Conservation (phyloP, 305 asterid genomes). For the Salvia sclarea region DNA sequence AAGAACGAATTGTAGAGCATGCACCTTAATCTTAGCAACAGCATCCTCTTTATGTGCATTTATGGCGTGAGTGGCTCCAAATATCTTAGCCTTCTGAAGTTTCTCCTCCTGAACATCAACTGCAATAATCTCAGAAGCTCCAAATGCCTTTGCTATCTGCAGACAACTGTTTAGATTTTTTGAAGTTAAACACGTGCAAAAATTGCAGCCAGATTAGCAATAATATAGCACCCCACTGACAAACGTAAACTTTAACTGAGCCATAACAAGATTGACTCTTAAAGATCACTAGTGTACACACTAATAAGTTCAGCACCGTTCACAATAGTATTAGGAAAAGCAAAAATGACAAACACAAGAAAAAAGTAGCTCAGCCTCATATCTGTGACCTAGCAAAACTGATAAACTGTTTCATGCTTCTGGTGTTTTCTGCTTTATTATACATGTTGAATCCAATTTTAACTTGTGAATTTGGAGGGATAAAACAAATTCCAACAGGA, state of each 20-base stretch:
- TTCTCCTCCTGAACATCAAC: constrained; percentile 95
- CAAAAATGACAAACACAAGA: not conserved
- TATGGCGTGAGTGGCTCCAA: constrained; percentile 89
- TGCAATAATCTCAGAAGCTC: constrained; percentile 93
- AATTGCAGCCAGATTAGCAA: constrained; percentile 4
- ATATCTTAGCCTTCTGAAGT: constrained; percentile 70
- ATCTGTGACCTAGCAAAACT: constrained; percentile 5
- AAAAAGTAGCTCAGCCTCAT: not conserved
- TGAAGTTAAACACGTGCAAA: constrained; percentile 36
- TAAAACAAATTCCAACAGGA: not conserved
- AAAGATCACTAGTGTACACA: not conserved
- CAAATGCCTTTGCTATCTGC: constrained; percentile 97
- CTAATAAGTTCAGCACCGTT: constrained; percentile 1
- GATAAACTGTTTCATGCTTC: constrained; percentile 7
- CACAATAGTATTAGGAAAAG: not conserved
- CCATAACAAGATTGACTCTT: no score
- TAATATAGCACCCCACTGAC: constrained; percentile 11
- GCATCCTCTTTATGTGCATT: constrained; percentile 80
- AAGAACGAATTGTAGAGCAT: constrained; percentile 16
- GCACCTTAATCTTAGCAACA: constrained; percentile 67
- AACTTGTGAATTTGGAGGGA: not conserved
- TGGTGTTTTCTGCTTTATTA: constrained; percentile 6
- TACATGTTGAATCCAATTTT: no score
- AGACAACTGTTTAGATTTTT: constrained; percentile 62
- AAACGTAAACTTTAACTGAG: constrained; percentile 18